Conservation (phyloP, 257 asterid species). For the Paulownia fortunei region DNA sequence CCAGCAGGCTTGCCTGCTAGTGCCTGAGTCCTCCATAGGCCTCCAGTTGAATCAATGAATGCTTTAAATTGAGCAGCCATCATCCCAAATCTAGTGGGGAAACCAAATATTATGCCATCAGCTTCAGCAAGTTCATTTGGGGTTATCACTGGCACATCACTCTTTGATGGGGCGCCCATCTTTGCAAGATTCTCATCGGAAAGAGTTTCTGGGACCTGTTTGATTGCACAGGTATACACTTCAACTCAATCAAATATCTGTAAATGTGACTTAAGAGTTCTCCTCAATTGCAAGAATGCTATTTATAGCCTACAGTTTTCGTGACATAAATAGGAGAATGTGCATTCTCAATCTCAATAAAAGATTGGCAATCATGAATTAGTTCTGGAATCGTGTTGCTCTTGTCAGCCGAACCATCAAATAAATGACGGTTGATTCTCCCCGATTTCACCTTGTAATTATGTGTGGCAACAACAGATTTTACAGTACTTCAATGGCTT, state of each 20-base stretch:
- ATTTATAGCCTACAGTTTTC: too few species aligned
- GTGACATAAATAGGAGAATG: too few species aligned
- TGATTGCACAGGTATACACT: not conserved
- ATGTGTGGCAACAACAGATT: too few species aligned
- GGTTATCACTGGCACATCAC: conserved; percentile 48
- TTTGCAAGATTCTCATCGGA: conserved; percentile 51
- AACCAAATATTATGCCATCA: conserved; percentile 55
- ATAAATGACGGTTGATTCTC: too few species aligned
- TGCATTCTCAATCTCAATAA: not conserved
- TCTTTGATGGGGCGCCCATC: conserved; percentile 50
- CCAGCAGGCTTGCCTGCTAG: conserved; percentile 69
- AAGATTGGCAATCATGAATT: too few species aligned
- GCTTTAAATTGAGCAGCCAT: conserved; percentile 63
- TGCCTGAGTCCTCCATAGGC: conserved; percentile 53
- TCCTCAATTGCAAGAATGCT: not conserved
- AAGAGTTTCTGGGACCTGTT: conserved; percentile 60
- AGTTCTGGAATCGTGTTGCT: too few species aligned
- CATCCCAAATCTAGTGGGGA: conserved; percentile 63
- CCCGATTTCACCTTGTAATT: too few species aligned
- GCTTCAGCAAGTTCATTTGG: conserved; percentile 53
- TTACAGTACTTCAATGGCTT: too few species aligned
- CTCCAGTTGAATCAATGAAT: conserved; percentile 59
- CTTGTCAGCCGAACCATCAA: too few species aligned
- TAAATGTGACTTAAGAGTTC: not conserved
- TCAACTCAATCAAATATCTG: not conserved